A percentile compares a stretch with the other conserved stretches of the same genome.
Conservation (phyloP, 306 rosid species). For the Medicago arabica region DNA sequence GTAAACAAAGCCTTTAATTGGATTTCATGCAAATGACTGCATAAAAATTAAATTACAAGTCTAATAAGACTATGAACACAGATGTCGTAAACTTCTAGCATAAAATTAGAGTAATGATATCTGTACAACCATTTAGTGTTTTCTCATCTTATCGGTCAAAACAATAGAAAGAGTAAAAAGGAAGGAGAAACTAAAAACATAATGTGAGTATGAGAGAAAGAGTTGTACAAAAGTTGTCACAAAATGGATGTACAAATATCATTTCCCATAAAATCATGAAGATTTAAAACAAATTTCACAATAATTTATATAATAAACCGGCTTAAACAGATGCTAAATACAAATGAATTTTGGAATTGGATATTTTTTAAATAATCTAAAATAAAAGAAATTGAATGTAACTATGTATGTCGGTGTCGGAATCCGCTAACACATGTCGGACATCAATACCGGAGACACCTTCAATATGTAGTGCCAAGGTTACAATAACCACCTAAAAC, state of each 20-base stretch:
- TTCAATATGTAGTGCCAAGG: no score
- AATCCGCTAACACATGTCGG: no score
- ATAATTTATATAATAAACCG: neutral
- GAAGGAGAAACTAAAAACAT: no score
- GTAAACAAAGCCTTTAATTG: no score
- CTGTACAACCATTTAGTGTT: no score
- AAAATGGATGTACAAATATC: neutral
- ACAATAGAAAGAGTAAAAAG: no score
- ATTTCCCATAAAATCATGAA: neutral
- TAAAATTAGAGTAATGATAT: neutral
- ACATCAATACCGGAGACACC: neutral
- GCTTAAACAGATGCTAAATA: neutral
- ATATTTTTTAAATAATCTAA: neutral
- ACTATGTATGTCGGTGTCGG: neutral
- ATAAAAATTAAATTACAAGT: neutral
- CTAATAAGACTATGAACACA: neutral
- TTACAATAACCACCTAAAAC: no score
- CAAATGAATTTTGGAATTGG: constrained; percentile 1
- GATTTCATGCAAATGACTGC: neutral
- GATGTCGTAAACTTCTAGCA: neutral
- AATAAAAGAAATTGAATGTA: neutral
- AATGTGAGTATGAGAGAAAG: neutral
- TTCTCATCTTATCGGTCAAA: no score
- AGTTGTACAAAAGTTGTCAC: no score
- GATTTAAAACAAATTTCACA: no score